phyloP scores from a whole-genome alignment of 1,284 basidiomycete genomes.

The Malassezia vespertilionis region DNA sequence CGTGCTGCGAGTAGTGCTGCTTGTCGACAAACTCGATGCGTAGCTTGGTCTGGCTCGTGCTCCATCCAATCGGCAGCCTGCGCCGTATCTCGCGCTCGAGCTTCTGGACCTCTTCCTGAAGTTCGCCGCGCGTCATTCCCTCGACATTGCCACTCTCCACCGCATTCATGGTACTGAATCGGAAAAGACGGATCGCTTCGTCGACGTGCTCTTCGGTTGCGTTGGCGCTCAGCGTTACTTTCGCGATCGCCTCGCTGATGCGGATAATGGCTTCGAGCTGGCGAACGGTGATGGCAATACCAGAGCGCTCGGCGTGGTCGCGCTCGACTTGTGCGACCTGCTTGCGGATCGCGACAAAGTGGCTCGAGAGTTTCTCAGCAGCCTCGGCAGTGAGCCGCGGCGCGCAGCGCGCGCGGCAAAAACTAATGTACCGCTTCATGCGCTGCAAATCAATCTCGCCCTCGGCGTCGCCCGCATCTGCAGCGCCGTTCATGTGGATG shows the following conservation, averaged over 20 bases:
- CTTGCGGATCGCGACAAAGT: conserved; percentile 87
- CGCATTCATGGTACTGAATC: conserved; percentile 97
- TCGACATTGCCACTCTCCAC: conserved; percentile 86
- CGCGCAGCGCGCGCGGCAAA: conserved; percentile 92
- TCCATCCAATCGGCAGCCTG: conserved; percentile 89
- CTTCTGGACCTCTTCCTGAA: conserved; percentile 83
- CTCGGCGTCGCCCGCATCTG: conserved; percentile 53
- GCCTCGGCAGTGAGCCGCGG: conserved; percentile 84
- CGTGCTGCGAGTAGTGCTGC: conserved; percentile 63
- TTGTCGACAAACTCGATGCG: conserved; percentile 89
- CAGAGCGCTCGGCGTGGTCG: conserved; percentile 93
- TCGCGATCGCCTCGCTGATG: conserved; percentile 91
- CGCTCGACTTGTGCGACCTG: conserved; percentile 91
- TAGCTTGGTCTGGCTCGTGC: conserved; percentile 83
- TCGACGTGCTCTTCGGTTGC: conserved; percentile 92
- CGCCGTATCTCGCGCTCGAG: conserved; percentile 85
- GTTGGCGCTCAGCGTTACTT: conserved; percentile 74
- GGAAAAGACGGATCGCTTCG: conserved; percentile 95
- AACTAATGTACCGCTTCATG: conserved; percentile 96
- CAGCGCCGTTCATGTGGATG: conserved; percentile 86
- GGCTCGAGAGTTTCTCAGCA: conserved; percentile 89
- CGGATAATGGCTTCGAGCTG: conserved; percentile 98
- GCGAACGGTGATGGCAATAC: conserved; percentile 94
- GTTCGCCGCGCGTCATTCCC: conserved; percentile 77
- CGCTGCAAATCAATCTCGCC: conserved; percentile 96